Evolutionary conservation across 75 land plant genomes (phyloP).

Genomic region (Selaginella moellendorffii): DNA sequence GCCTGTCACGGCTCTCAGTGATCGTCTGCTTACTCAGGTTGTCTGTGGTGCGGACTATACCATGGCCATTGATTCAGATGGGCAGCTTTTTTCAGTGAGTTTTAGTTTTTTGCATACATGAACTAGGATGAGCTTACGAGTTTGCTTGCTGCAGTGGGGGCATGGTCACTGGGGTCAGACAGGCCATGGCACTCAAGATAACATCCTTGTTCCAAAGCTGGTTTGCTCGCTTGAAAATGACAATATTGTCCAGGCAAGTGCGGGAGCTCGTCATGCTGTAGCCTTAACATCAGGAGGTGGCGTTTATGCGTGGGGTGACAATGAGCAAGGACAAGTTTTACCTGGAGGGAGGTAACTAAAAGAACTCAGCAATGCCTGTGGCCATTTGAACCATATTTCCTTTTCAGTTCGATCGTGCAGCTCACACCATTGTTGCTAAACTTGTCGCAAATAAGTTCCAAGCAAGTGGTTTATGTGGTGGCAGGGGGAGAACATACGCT

Average conservation of each 20-base stretch:
- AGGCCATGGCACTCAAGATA: conserved; percentile 23
- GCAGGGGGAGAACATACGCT: conserved; percentile 39
- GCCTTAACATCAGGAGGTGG: conserved; percentile 19
- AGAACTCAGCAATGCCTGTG: neutral
- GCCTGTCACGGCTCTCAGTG: conserved; percentile 28
- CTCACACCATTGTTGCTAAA: conserved; percentile 14
- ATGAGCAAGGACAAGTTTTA: conserved; percentile 35
- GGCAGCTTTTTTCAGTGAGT: conserved; percentile 26
- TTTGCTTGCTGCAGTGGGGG: conserved; percentile 30
- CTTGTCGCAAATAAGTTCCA: conserved; percentile 5
- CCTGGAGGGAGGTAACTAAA: conserved; percentile 15
- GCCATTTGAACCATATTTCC: neutral
- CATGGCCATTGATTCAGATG: conserved; percentile 27
- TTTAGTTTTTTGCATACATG: neutral
- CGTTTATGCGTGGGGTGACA: conserved; percentile 36
- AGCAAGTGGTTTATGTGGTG: conserved; percentile 24
- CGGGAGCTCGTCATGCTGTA: conserved; percentile 33
- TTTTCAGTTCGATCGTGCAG: conserved; percentile 19
- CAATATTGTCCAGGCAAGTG: conserved; percentile 25
- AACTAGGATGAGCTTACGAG: neutral
- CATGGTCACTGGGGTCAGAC: conserved; percentile 39
- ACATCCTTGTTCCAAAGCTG: conserved; percentile 18
- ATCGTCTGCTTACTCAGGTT: conserved; percentile 28
- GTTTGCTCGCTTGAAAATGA: conserved; percentile 16
- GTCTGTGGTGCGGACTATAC: conserved; percentile 35